Base-by-base conservation (phyloP, 768 basidiomycete genomes). In the Amanita exitialis region DNA sequence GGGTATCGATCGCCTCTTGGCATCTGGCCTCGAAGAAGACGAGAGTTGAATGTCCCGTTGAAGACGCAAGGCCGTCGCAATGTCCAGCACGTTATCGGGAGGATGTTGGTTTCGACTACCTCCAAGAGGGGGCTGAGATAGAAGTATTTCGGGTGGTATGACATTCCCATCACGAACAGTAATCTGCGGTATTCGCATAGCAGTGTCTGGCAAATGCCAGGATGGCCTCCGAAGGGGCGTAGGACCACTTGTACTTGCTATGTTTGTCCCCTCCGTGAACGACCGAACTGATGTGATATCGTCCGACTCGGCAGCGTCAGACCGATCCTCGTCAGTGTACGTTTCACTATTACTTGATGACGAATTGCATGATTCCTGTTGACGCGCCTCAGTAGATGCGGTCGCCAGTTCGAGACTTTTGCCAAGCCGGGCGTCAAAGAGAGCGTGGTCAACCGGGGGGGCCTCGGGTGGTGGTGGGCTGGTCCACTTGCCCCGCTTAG, bases 401-500 rank as follows among this genome's bases (percentile, higher is more conserved):
- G 87, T 90, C 10, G 86, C 88, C 9, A 89, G 66, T 39, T 78
- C 79, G 16, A 90, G 66, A 0, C 83, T 73, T 45, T 76, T 72
- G 18, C 78, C 87, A 10, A 90, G 72, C 46, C 81, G 73, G 53
- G 72, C 76, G 61, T 87, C 82, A 58, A 86, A 90, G 16, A 80
- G 66, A 2, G 75, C 73, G 43, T 79, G 86, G 56, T 78, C 85
- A 20, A 74, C 75, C 8, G 77, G 71, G 0, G 88, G 72, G 1
- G 87, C 89, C 58, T 84, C 85, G 1, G 82, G 78, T 3, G 88
- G 86, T 21, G 89, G 88, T 7, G 88, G 87, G 56, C 86, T 89
- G 2, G 88, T 90, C 89, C 88, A 90, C 64, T 86, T 84, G 28
- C 77, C 71, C 27, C 88, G 78, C 60, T 76, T 83, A 1, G 89